Conservation (phyloP, 2,329 filamentous ascomycete genomes). For the Neonectria sp. region DNA sequence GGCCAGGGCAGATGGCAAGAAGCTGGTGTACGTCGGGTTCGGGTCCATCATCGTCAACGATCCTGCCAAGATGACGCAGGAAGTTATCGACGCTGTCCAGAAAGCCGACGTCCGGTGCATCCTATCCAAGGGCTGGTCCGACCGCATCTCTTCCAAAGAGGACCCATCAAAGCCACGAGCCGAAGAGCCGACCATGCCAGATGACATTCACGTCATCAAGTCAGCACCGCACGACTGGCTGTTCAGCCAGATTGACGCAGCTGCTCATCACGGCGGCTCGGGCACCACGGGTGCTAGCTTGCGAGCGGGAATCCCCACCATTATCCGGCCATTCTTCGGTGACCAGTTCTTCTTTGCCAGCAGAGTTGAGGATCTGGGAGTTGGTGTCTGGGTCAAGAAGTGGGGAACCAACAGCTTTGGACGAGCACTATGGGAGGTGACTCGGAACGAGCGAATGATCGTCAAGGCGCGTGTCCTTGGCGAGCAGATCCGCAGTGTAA, state of each 20-base stretch:
- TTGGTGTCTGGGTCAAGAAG: slow-evolving; percentile 90
- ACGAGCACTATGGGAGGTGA: slow-evolving; percentile 90
- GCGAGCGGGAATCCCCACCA: slow-evolving; percentile 91
- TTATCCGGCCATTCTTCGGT: slow-evolving; percentile 97
- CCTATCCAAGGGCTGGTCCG: slow-evolving; percentile 97
- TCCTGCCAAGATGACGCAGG: slow-evolving; percentile 87
- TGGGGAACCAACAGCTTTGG: slow-evolving; percentile 91
- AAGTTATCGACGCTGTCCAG: slow-evolving; percentile 91
- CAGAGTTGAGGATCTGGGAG: slow-evolving; percentile 92
- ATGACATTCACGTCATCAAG: slow-evolving; percentile 90
- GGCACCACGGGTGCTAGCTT: slow-evolving; percentile 96
- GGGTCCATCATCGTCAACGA: slow-evolving; percentile 96
- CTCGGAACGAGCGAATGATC: slow-evolving; percentile 92
- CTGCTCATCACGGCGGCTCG: slow-evolving; percentile 93
- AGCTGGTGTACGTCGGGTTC: slow-evolving; percentile 96
- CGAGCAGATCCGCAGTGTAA: slow-evolving; percentile 87
- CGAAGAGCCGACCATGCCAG: slow-evolving; percentile 77
- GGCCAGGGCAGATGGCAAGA: slow-evolving; percentile 86
- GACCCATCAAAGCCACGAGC: slow-evolving; percentile 63
- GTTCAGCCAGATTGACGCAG: slow-evolving; percentile 93
- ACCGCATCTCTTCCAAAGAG: slow-evolving; percentile 73
- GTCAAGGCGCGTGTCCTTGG: slow-evolving; percentile 86
- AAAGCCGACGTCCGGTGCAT: slow-evolving; percentile 96
- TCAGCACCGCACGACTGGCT: slow-evolving; percentile 97
- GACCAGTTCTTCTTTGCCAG: slow-evolving; percentile 97